Evolutionary conservation across 2,329 filamentous ascomycete species (phyloP), one percentile per base, ranked within the genome.

Genomic region (Xylariaceae sp.): DNA sequence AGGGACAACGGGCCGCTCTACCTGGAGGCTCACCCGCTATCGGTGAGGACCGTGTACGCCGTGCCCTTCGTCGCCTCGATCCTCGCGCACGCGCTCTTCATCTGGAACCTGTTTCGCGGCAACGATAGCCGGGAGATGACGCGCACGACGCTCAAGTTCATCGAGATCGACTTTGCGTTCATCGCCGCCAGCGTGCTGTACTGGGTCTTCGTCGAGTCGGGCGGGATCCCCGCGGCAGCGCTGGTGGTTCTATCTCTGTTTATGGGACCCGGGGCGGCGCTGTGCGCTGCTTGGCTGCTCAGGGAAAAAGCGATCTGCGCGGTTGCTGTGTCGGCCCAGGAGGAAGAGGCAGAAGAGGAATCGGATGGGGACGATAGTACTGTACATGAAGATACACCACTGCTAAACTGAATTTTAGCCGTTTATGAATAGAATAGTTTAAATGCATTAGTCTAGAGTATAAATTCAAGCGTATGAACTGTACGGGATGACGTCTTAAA

Each of bases 151-250:
- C 64, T 77, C 43, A 68, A 67, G 40, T 77, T 80, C 46, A 72
- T 82, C 47, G 72, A 76, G 62, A 74, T 82, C 40, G 74, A 82
- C 55, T 57, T 72, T 5, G 65, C 73, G 20, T 80, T 77, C 56
- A 69, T 80, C 37, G 70, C 67, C 2, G 66, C 76, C 59, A 80
- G 79, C 1, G 74, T 81, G 4, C 57, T 81, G 26, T 82, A 82
- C 64, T 82, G 80, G 79, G 67, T 82, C 27, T 65, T 81, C 32
- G 76, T 79, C 13, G 80, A 82, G 64, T 74, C 75, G 0, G 79
- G 79, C 15, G 75, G 75, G 73, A 65, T 67, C 7, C 67, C 67
- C 5, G 63, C 64, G 4, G 30, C 61, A 1, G 49, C 67, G 8
- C 63, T 69, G 57, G 43, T 70, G 4, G 59, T 54, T 5, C 48